Percentiles rank a stretch among this genome's conserved stretches.
These are phyloP conservation scores for Chiua sp. DNA, from an alignment of 1,284 basidiomycete species.

Conservation along the genomic window DNA sequence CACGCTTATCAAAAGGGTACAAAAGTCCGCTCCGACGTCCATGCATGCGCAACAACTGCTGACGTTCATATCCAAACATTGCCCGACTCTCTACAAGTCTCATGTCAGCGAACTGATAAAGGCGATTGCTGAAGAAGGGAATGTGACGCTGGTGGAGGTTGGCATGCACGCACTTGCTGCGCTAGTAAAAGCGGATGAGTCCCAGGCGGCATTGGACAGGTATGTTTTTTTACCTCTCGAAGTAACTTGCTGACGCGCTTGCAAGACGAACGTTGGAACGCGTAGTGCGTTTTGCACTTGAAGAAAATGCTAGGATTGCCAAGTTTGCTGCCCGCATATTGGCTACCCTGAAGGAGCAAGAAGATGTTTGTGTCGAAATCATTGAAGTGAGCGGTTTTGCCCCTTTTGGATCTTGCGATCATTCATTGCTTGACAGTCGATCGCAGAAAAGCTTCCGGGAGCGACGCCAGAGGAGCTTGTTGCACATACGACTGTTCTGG, in stretches of 20 bases:
- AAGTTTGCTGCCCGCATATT: constrained; percentile 90
- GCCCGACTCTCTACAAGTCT: constrained; percentile 73
- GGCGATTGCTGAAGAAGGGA: constrained; percentile 69
- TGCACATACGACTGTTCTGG: constrained; percentile 73
- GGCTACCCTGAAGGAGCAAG: constrained; percentile 60
- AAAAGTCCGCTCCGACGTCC: constrained; percentile 49
- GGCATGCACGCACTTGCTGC: constrained; percentile 79
- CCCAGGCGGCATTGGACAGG: constrained; percentile 68
- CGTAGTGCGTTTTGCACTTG: constrained; percentile 63
- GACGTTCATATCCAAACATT: constrained; percentile 77
- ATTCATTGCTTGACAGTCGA: constrained; percentile 46
- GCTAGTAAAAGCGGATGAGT: constrained; percentile 63
- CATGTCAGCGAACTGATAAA: constrained; percentile 81
- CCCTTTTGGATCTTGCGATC: not conserved
- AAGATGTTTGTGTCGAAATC: constrained; percentile 56
- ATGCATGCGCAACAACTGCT: constrained; percentile 58
- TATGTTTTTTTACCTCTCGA: constrained; percentile 40
- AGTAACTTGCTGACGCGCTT: constrained; percentile 4
- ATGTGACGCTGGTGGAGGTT: constrained; percentile 65
- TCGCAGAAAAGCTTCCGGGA: constrained; percentile 60
- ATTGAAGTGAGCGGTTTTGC: constrained; percentile 64
- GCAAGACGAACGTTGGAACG: constrained; percentile 73
- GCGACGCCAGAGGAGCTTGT: constrained; percentile 62
- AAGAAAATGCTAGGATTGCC: constrained; percentile 71
- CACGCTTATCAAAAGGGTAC: constrained; percentile 73